phyloP scores from a whole-genome alignment of 192 early-diverging fungal genomes.

The Entophlyctis luteolus region DNA sequence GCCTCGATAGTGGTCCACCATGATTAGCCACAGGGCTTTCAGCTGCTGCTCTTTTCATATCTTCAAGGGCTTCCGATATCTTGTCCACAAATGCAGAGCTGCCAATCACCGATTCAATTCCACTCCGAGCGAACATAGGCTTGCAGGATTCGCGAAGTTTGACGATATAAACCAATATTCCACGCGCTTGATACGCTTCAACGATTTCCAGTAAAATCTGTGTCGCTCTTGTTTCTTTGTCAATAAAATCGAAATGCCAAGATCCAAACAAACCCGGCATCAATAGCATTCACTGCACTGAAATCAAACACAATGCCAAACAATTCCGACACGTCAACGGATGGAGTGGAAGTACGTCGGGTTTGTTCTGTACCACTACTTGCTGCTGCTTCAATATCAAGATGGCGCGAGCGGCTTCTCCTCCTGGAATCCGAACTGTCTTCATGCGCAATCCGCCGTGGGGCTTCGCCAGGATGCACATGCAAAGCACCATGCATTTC shows the following conservation, averaged over 20 bases:
- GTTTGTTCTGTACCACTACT: neutral
- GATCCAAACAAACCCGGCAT: constrained; percentile 73
- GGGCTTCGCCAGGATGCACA: constrained; percentile 90
- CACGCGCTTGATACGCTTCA: constrained; percentile 72
- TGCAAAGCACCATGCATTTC: constrained; percentile 92
- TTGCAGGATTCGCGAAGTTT: constrained; percentile 72
- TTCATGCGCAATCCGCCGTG: constrained; percentile 32
- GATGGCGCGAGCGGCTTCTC: neutral
- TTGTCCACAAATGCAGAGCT: constrained; percentile 65
- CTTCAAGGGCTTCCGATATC: constrained; percentile 54
- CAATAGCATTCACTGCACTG: constrained; percentile 78
- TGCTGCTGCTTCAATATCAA: neutral
- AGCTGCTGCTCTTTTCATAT: no score
- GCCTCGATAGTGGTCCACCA: no score
- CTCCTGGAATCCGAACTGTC: neutral
- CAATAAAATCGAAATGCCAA: neutral
- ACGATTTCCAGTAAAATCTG: constrained; percentile 89
- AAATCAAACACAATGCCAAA: constrained; percentile 88
- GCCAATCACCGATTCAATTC: constrained; percentile 61
- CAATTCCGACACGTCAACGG: constrained; percentile 37
- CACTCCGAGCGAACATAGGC: constrained; percentile 67
- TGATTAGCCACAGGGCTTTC: no score
- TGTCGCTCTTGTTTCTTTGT: constrained; percentile 53
- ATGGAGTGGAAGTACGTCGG: neutral
- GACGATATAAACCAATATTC: constrained; percentile 88